Evolutionary conservation across 805 yeast genomes (phyloP).

Genomic region (Hanseniaspora meyeri): DNA sequence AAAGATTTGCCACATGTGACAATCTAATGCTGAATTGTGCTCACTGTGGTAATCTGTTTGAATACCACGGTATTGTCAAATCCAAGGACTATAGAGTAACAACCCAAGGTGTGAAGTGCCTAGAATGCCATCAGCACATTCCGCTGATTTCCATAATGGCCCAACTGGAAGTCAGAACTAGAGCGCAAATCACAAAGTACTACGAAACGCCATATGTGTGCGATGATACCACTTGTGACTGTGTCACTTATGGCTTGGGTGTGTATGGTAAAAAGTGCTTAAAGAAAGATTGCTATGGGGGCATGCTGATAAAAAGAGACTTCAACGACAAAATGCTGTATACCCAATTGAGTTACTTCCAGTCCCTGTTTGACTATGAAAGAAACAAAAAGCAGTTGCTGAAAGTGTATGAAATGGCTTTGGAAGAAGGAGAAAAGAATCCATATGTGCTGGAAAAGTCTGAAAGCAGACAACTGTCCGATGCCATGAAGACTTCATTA

Average conservation of each 20-base stretch:
- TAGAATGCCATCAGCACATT: constrained; percentile 43
- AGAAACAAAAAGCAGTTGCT: constrained; percentile 50
- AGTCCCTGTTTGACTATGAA: constrained; percentile 67
- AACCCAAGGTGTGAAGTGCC: constrained; percentile 60
- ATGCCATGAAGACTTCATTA: constrained; percentile 33
- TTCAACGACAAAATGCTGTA: constrained; percentile 72
- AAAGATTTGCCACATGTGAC: constrained; percentile 60
- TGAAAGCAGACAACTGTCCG: constrained; percentile 60
- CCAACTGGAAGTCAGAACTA: constrained; percentile 63
- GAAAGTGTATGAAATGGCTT: constrained; percentile 38
- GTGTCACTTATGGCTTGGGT: constrained; percentile 68
- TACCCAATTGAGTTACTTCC: constrained; percentile 71
- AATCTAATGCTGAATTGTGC: constrained; percentile 46
- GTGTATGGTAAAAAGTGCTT: constrained; percentile 84
- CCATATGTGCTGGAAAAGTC: constrained; percentile 29
- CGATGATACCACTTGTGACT: constrained; percentile 73
- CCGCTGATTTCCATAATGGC: constrained; percentile 45
- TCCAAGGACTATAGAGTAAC: constrained; percentile 50
- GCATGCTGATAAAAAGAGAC: constrained; percentile 49
- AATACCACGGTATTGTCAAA: constrained; percentile 62
- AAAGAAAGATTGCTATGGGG: constrained; percentile 49
- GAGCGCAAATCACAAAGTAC: constrained; percentile 59
- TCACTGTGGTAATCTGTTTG: constrained; percentile 45
- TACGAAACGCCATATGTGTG: constrained; percentile 81
- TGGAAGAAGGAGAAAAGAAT: constrained; percentile 24